A percentile compares a stretch with the other conserved stretches of the same genome.
These are phyloP conservation scores for Urtica urens DNA, from an alignment of 306 rosid species.

Conservation along the genomic window DNA sequence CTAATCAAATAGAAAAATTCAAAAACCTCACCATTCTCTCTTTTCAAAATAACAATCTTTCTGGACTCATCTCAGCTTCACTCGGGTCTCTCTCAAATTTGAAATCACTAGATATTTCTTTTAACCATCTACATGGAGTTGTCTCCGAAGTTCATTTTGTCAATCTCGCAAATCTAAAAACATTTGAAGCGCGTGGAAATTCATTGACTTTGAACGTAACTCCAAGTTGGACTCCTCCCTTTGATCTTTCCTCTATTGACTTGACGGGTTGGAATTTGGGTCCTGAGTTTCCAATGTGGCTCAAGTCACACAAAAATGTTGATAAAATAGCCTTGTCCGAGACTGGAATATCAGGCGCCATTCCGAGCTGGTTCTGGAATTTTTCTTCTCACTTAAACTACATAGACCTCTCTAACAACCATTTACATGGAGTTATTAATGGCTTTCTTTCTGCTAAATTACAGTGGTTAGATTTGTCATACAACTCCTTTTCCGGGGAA, in stretches of 20 bases:
- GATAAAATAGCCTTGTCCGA: background rate
- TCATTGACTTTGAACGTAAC: background rate
- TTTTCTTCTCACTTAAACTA: background rate
- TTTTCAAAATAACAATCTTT: too few relatives aligned
- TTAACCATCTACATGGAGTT: too few relatives aligned
- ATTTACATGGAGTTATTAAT: background rate
- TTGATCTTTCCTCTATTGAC: background rate
- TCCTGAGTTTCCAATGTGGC: background rate
- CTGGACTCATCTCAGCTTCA: too few relatives aligned
- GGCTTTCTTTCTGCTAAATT: background rate
- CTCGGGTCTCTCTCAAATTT: too few relatives aligned
- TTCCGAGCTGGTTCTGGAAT: background rate
- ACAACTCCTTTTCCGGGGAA: background rate
- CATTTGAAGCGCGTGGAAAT: background rate
- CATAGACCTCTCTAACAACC: background rate
- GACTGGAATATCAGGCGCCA: background rate
- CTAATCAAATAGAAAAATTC: too few relatives aligned
- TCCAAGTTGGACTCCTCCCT: conserved; percentile 1
- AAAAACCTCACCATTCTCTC: too few relatives aligned
- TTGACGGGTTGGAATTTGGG: background rate
- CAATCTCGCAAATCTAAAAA: background rate
- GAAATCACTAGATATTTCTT: too few relatives aligned
- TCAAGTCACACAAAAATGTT: background rate
- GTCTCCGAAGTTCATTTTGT: background rate
- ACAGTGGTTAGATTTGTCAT: background rate